A percentile compares a stretch with the other conserved stretches of the same genome.
phyloP scores from a whole-genome alignment of 148 eudicot genomes.

The Fagopyrum homotropicum region DNA sequence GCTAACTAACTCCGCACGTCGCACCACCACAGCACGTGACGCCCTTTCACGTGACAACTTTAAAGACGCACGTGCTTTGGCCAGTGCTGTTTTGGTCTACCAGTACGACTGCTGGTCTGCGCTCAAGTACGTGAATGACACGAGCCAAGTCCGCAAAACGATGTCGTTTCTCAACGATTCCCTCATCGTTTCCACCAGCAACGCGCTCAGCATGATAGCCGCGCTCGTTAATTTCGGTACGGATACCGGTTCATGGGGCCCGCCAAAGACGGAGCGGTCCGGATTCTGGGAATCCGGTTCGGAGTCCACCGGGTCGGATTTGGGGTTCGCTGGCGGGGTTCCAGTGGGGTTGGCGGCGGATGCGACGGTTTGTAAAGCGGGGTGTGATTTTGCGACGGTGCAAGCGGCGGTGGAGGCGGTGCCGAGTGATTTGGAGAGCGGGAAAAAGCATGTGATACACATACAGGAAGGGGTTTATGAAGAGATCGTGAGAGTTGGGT shows the following conservation, averaged over 20 bases:
- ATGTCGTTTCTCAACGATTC: constrained; percentile 52
- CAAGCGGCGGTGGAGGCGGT: constrained; percentile 74
- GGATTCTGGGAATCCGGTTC: constrained; percentile 67
- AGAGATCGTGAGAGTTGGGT: constrained; percentile 67
- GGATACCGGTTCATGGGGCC: constrained; percentile 38
- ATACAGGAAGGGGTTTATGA: constrained; percentile 74
- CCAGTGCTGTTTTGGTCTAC: constrained; percentile 55
- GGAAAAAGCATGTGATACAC: constrained; percentile 46
- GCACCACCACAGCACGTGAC: constrained; percentile 24
- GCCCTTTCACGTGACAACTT: constrained; percentile 33
- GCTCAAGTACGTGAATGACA: constrained; percentile 60
- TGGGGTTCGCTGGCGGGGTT: constrained; percentile 23
- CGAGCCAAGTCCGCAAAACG: constrained; percentile 32
- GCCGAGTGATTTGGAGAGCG: constrained; percentile 24
- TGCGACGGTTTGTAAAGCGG: constrained; percentile 54
- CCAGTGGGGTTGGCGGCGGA: constrained; percentile 35
- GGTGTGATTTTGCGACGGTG: constrained; percentile 34
- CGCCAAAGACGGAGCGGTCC: constrained; percentile 58
- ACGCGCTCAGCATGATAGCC: constrained; percentile 59
- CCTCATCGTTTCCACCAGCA: constrained; percentile 46
- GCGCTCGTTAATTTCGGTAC: constrained; percentile 46
- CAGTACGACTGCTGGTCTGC: constrained; percentile 89
- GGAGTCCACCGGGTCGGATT: constrained; percentile 15
- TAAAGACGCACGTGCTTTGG: constrained; percentile 71
- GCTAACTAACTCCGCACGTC: constrained; percentile 28